Base-by-base conservation (phyloP, 2,329 filamentous ascomycete genomes). In the Sporothrix protearum region DNA sequence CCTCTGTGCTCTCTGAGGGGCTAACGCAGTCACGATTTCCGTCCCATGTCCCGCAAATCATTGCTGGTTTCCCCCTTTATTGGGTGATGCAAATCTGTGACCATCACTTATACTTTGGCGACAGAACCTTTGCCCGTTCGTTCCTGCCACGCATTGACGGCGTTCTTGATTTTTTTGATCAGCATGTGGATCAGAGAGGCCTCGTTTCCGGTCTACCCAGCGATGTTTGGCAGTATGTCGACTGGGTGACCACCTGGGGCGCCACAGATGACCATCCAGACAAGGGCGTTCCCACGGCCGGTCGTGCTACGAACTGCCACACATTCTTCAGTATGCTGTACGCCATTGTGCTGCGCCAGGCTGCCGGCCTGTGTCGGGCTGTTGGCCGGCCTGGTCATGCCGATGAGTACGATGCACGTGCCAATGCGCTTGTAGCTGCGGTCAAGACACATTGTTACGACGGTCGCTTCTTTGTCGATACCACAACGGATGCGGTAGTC, bases 281-380 rank as follows among this genome's bases (percentile, higher is more conserved):
- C 59, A 74, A 74, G 45, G 82, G 82, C 3, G 80, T 83, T 0
- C 81, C 82, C 0, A 80, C 79, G 0, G 79, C 80, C 0, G 81
- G 79, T 3, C 75, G 79, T 9, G 75, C 75, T 14, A 78, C 79
- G 1, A 82, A 82, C 64, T 70, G 78, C 3, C 80, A 81, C 72
- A 82, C 82, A 0, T 83, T 82, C 71, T 80, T 80, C 73, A 83
- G 78, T 67, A 75, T 81, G 76, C 74, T 83, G 0, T 83, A 82
- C 68, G 80, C 80, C 0, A 81, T 80, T 61, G 77, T 78, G 0
- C 75, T 84, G 0, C 76, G 77, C 3, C 75, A 78, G 36, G 78
- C 78, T 0, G 80, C 82, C 0, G 10, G 61, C 0, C 76, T 84
- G 0, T 68, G 80, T 3, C 76, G 75, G 4, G 74, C 77, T 10